These are phyloP conservation scores for Annulohypoxylon nitens DNA, from an alignment of 495 filamentous ascomycete genomes.

Conservation along the genomic window DNA sequence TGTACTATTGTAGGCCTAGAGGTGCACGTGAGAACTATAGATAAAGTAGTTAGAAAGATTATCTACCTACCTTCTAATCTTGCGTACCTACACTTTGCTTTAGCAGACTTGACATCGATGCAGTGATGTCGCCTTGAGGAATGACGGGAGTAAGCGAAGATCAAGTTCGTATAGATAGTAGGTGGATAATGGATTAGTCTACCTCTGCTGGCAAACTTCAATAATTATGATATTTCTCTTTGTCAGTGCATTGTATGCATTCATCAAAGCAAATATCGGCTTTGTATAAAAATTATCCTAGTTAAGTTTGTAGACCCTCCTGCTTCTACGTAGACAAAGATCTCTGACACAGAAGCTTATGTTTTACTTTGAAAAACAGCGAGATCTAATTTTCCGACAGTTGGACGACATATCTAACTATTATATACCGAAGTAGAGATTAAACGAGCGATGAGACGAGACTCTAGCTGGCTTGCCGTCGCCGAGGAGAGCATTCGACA, in stretches of 20 bases:
- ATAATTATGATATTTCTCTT: neutral
- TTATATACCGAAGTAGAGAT: neutral
- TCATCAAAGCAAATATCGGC: conserved; percentile 12
- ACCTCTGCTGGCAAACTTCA: too few relatives aligned
- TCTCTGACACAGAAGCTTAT: neutral
- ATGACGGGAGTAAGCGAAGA: neutral
- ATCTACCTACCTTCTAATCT: too few relatives aligned
- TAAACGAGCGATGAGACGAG: neutral
- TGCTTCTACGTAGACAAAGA: neutral
- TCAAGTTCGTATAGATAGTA: neutral
- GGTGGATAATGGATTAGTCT: neutral
- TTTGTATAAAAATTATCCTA: conserved; percentile 18
- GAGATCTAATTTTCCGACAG: neutral
- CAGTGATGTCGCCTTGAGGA: neutral
- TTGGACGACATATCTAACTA: neutral
- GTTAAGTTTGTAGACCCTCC: neutral
- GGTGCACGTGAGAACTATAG: too few relatives aligned
- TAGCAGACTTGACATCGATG: too few relatives aligned
- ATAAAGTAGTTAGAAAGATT: too few relatives aligned
- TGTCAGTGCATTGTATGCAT: conserved; percentile 1
- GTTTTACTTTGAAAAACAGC: too few relatives aligned
- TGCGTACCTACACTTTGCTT: too few relatives aligned
- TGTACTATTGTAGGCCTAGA: too few relatives aligned
- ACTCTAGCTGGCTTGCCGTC: conserved; percentile 34
- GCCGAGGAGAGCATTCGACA: conserved; percentile 24